Evolutionary conservation across 2,329 filamentous ascomycete species (phyloP), one percentile per base, ranked within the genome.

Genomic region (Trichocomaceae sp.): DNA sequence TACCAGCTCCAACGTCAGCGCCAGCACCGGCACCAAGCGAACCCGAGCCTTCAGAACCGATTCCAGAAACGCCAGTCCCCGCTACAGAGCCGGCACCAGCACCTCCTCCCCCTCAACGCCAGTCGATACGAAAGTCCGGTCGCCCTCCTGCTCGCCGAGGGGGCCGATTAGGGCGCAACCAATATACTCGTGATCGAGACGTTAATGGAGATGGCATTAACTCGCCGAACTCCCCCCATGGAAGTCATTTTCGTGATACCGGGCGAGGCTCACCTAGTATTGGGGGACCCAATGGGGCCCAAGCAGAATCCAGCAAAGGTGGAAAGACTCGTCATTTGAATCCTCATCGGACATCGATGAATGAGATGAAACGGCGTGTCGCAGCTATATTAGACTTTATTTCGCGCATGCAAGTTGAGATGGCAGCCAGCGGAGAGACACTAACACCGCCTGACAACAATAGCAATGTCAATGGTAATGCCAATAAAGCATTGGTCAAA

Each of bases 341-440:
- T 59, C 71, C 79, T 12, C 76, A 81, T 52, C 76, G 78, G 62
- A 82, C 90, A 55, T 91, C 85, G 26, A 88, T 95, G 84, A 85
- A 85, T 57, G 90, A 96, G 66, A 90, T 95, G 83, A 89, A 88
- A 72, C 83, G 88, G 60, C 85, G 90, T 9, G 89, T 91, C 5
- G 83, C 87, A 3, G 87, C 83, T 19, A 95, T 96, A 66, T 79
- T 95, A 57, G 90, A 93, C 62, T 96, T 92, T 66, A 96, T 96
- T 59, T 86, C 87, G 3, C 84, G 89, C 61, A 92, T 90, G 55
- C 90, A 96, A 69, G 79, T 95, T 6, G 91, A 96, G 65, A 81
- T 95, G 72, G 90, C 88, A 1, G 83, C 82, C 29, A 69, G 72
- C 74, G 58, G 77, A 72, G 76, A 63, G 70, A 77, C 60, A 66